These are phyloP conservation scores for Gentiana dahurica DNA, from an alignment of 257 asterid genomes.

Conservation along the genomic window DNA sequence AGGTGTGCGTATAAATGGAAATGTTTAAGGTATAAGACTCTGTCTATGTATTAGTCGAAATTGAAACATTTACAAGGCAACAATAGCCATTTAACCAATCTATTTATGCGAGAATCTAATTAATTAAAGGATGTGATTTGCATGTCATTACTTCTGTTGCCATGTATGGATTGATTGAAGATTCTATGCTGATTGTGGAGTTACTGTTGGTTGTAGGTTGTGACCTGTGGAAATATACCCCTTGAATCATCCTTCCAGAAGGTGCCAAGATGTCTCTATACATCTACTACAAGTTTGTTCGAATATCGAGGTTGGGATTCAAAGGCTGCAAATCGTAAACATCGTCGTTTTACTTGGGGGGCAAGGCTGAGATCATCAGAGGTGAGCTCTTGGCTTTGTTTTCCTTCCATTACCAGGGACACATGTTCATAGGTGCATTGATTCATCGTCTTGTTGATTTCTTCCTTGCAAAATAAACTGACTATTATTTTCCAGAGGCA, in stretches of 20 bases:
- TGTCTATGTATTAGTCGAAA: no score
- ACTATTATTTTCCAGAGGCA: conserved; percentile 48
- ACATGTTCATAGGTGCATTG: no score
- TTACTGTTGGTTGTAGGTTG: conserved; percentile 50
- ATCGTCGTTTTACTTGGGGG: conserved; percentile 78
- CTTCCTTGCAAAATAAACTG: no score
- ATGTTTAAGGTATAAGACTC: no score
- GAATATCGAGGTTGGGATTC: conserved; percentile 87
- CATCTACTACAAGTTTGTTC: conserved; percentile 62
- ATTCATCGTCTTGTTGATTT: no score
- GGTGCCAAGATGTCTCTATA: conserved; percentile 80
- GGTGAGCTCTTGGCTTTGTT: conserved; percentile 25
- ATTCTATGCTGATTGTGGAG: background rate
- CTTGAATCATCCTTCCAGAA: conserved; percentile 80
- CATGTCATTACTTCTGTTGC: no score
- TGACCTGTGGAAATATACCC: conserved; percentile 85
- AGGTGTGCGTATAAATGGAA: no score
- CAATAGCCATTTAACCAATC: no score
- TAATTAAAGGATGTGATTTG: no score
- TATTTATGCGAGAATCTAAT: no score
- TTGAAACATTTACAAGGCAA: no score
- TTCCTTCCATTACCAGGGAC: background rate
- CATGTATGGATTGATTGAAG: background rate
- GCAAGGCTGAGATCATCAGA: conserved; percentile 43
- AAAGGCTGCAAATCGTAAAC: conserved; percentile 61